These are phyloP conservation scores for Musa balbisiana DNA, from an alignment of 202 grass and related monocot genomes.

Conservation along the genomic window DNA sequence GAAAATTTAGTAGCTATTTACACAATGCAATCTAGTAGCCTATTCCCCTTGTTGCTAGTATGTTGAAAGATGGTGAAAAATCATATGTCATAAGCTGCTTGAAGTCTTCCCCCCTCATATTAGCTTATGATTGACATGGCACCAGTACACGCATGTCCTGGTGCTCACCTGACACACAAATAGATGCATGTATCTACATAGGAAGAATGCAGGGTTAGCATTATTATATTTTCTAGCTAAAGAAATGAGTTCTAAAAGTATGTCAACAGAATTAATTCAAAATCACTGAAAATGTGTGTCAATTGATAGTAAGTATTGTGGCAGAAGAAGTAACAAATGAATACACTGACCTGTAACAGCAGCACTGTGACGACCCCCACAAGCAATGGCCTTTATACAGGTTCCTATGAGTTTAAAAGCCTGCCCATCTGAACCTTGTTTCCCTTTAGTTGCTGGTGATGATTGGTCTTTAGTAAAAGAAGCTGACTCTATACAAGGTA, in stretches of 20 bases:
- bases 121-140: too few species aligned
- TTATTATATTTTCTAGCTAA: too few species aligned
- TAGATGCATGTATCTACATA: too few species aligned
- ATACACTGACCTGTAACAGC: constrained; percentile 59
- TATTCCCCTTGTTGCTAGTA: background rate
- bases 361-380: constrained; percentile 95
- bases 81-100: background rate
- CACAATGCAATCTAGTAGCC: background rate
- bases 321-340: background rate
- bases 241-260: too few species aligned
- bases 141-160: too few species aligned
- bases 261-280: too few species aligned
- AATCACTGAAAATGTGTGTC: background rate
- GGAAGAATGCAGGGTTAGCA: too few species aligned
- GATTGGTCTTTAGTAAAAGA: constrained; percentile 49
- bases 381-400: constrained; percentile 84
- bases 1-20: background rate
- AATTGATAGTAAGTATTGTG: background rate
- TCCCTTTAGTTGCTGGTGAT: constrained; percentile 35
- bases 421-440: constrained; percentile 56
- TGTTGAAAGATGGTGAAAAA: background rate
- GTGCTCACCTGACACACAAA: too few species aligned
- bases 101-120: background rate
- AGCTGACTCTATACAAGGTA: constrained; percentile 83
- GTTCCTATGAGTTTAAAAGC: constrained; percentile 53